A percentile compares a stretch with the other conserved stretches of the same genome.
phyloP scores from a whole-genome alignment of 768 basidiomycete species.

The Suillus fuscotomentosus region DNA sequence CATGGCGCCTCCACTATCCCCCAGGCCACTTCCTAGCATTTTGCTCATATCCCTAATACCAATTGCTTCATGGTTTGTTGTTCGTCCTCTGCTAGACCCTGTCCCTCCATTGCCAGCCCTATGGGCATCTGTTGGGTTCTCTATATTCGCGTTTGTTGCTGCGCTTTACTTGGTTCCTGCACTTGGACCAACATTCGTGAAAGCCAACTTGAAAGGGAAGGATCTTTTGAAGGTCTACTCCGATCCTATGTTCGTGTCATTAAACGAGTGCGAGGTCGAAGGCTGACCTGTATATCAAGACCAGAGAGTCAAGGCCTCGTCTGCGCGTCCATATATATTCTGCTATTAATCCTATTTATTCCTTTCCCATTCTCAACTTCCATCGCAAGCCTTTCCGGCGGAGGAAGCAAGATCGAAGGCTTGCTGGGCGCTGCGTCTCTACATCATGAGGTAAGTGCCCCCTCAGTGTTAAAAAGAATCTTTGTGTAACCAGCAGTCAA shows the following conservation, averaged over 20 bases:
- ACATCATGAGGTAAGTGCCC: conserved; percentile 65
- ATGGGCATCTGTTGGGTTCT: conserved; percentile 79
- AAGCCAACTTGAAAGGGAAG: conserved; percentile 78
- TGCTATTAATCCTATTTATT: conserved; percentile 86
- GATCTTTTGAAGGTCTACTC: conserved; percentile 85
- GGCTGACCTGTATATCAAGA: conserved; percentile 40
- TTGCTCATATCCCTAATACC: conserved; percentile 63
- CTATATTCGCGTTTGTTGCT: conserved; percentile 76
- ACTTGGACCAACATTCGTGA: conserved; percentile 76
- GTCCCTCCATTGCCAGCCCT: conserved; percentile 68
- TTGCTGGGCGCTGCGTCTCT: conserved; percentile 50
- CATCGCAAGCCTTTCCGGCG: conserved; percentile 46
- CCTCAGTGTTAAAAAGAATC: neutral
- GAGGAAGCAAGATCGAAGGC: conserved; percentile 46
- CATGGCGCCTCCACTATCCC: conserved; percentile 28
- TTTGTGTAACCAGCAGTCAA: conserved; percentile 27
- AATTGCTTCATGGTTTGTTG: conserved; percentile 68
- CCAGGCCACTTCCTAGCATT: conserved; percentile 51
- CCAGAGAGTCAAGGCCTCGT: conserved; percentile 94
- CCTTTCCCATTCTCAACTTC: conserved; percentile 90
- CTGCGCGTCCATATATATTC: conserved; percentile 85
- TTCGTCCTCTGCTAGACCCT: conserved; percentile 70
- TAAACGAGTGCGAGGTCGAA: neutral
- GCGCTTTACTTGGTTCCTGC: conserved; percentile 80
- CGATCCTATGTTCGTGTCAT: conserved; percentile 58